Percentiles rank a stretch among this genome's conserved stretches.
Evolutionary conservation across 2,329 filamentous ascomycete species (phyloP).

Genomic region (Colletotrichum endophyticum): DNA sequence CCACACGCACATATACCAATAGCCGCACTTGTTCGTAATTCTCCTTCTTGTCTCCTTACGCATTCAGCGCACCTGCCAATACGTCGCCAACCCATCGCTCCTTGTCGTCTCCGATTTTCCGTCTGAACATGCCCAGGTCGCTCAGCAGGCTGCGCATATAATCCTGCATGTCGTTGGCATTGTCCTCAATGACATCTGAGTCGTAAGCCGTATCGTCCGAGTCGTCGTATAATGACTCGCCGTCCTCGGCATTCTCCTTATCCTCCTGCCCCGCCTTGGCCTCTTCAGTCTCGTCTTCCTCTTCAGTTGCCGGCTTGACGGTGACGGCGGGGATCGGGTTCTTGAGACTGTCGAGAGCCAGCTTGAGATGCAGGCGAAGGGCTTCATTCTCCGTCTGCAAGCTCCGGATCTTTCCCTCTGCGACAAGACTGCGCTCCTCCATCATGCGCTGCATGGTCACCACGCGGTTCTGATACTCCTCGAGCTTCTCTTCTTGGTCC

Average conservation of each 20-base stretch:
- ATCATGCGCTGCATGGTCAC: slow-evolving; percentile 90
- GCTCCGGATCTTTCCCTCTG: slow-evolving; percentile 91
- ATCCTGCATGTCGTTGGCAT: slow-evolving; percentile 74
- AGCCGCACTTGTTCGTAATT: not conserved
- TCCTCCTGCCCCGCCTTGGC: slow-evolving; percentile 30
- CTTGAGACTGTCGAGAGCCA: slow-evolving; percentile 84
- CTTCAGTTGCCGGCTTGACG: slow-evolving; percentile 29
- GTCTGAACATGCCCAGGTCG: slow-evolving; percentile 80
- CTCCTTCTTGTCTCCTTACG: slow-evolving; percentile 25
- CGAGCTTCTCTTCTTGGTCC: slow-evolving; percentile 81
- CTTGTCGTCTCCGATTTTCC: slow-evolving; percentile 86
- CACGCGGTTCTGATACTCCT: slow-evolving; percentile 94
- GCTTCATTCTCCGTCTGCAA: slow-evolving; percentile 91
- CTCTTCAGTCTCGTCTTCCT: not conserved
- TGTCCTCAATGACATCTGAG: slow-evolving; percentile 53
- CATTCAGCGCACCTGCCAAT: slow-evolving; percentile 49
- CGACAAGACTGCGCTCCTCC: slow-evolving; percentile 90
- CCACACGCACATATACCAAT: not conserved
- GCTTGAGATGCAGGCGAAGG: slow-evolving; percentile 82
- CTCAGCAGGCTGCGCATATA: slow-evolving; percentile 84
- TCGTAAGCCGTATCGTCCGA: slow-evolving; percentile 46
- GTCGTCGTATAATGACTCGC: slow-evolving; percentile 47
- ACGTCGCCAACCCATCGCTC: slow-evolving; percentile 70
- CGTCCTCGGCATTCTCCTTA: slow-evolving; percentile 66
- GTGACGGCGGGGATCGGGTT: slow-evolving; percentile 80